A percentile compares a stretch with the other conserved stretches of the same genome.
Conservation (phyloP, 495 filamentous ascomycete species). For the Cudoniella acicularis region DNA sequence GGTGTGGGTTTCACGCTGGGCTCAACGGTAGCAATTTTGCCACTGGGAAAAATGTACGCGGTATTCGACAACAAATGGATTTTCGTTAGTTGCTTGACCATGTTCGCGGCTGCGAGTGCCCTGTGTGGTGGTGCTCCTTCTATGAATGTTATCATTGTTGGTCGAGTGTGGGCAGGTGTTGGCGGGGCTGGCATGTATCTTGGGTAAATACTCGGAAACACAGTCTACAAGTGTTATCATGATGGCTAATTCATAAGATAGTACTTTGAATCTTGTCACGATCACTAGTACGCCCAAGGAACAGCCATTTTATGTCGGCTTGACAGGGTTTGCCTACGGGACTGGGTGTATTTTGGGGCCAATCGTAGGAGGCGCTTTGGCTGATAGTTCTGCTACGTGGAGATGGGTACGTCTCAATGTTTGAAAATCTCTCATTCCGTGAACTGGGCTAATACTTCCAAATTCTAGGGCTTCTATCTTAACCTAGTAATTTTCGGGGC, state of each 20-base stretch:
- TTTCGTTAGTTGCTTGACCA: slow-evolving; percentile 38
- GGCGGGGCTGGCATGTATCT: slow-evolving; percentile 49
- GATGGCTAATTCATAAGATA: no score
- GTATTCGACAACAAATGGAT: slow-evolving; percentile 51
- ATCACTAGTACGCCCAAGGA: slow-evolving; percentile 35
- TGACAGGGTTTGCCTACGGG: slow-evolving; percentile 42
- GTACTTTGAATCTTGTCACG: slow-evolving; percentile 9
- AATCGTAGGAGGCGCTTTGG: slow-evolving; percentile 38
- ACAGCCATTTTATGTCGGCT: slow-evolving; percentile 39
- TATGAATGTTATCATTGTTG: slow-evolving; percentile 49
- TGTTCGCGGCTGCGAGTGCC: slow-evolving; percentile 49
- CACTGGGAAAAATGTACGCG: slow-evolving; percentile 27
- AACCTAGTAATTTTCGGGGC: slow-evolving; percentile 7
- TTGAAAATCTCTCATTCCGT: slow-evolving; percentile 25
- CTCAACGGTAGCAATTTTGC: slow-evolving; percentile 38
- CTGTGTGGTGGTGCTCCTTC: slow-evolving; percentile 50
- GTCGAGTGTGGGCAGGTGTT: slow-evolving; percentile 35
- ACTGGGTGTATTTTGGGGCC: slow-evolving; percentile 43
- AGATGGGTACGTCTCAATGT: slow-evolving; percentile 30
- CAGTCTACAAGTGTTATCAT: no score
- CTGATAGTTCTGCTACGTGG: slow-evolving; percentile 35
- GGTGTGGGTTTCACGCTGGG: slow-evolving; percentile 48
- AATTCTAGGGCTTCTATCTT: slow-evolving; percentile 11
- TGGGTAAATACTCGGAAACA: no score
- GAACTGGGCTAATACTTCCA: not conserved